phyloP scores from a whole-genome alignment of 257 asterid species.

The Fraxinus cuspidata region DNA sequence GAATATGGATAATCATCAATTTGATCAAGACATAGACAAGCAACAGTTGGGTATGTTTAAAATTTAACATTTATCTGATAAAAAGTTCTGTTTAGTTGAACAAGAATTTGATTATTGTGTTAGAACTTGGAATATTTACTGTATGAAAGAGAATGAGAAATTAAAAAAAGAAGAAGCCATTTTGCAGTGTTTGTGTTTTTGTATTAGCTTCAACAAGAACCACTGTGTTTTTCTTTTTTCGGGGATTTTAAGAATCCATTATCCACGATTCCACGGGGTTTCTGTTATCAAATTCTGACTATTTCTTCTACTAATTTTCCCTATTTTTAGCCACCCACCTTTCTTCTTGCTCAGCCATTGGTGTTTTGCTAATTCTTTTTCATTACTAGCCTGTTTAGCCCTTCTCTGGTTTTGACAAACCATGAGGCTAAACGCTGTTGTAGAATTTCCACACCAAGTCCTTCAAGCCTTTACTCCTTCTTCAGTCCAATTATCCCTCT shows the following conservation, averaged over 20 bases:
- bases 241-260: constrained; percentile 40
- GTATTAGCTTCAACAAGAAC: not conserved
- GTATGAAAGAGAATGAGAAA: no score
- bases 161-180: not conserved
- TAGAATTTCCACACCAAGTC: constrained; percentile 41
- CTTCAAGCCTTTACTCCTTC: constrained; percentile 27
- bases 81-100: not conserved
- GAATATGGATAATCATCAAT: not conserved
- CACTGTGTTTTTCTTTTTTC: not conserved
- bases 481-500: constrained; percentile 25
- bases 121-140: not conserved
- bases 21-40: not conserved
- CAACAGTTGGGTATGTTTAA: not conserved
- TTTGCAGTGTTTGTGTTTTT: not conserved
- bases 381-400: constrained; percentile 17
- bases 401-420: constrained; percentile 30
- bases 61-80: not conserved
- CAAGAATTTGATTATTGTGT: not conserved
- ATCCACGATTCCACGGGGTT: constrained; percentile 58
- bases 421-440: constrained; percentile 48
- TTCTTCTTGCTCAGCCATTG: constrained; percentile 24
- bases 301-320: constrained; percentile 21
- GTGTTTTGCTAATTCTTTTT: constrained; percentile 14
- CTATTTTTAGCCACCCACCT: constrained; percentile 33
- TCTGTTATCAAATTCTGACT: constrained; percentile 42